These are phyloP conservation scores for Solanum chmielewskii DNA, from an alignment of 257 asterid species.

Conservation along the genomic window DNA sequence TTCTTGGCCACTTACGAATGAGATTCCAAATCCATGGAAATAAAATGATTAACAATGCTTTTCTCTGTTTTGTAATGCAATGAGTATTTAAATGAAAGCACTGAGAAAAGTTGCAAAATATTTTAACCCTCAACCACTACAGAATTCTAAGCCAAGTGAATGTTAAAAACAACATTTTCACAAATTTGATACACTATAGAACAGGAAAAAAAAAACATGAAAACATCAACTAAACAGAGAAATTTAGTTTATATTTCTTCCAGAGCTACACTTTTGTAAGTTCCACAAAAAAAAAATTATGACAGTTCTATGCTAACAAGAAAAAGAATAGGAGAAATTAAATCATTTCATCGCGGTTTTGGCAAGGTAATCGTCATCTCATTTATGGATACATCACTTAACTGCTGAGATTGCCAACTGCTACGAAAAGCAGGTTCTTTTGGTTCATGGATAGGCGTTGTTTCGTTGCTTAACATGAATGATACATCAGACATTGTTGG, in stretches of 20 bases:
- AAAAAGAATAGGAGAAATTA: not conserved
- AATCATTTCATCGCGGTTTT: not conserved
- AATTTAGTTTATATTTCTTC: not conserved
- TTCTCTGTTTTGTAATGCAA: not conserved
- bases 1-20: too few relatives aligned
- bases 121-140: not conserved
- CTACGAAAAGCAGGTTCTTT: constrained; percentile 8
- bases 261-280: not conserved
- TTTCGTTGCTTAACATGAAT: constrained; percentile 10
- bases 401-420: not conserved
- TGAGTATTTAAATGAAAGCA: not conserved
- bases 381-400: not conserved
- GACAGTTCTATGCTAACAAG: not conserved
- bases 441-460: constrained; percentile 1
- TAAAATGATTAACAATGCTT: not conserved
- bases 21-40: not conserved
- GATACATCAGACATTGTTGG: constrained; percentile 17
- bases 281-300: not conserved
- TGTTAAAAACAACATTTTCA: not conserved
- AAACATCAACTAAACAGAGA: not conserved
- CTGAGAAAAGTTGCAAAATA: not conserved
- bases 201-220: not conserved
- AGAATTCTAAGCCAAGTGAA: not conserved
- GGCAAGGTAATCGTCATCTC: not conserved
- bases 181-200: not conserved